These are phyloP conservation scores for Trichoderma guizhouense DNA, from an alignment of 2,329 filamentous ascomycete genomes.

Conservation along the genomic window DNA sequence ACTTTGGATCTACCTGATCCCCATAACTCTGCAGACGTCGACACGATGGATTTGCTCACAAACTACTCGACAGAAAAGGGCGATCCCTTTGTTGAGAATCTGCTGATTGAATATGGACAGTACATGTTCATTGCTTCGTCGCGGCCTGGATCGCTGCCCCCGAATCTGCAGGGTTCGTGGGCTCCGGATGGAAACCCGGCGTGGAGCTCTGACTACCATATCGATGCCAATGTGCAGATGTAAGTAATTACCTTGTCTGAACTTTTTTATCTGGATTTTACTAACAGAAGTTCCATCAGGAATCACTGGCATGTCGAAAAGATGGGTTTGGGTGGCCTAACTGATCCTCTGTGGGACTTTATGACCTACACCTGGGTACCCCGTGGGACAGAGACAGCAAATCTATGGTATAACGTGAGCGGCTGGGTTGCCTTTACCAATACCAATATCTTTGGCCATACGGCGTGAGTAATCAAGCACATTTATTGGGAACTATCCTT, in stretches of 20 bases:
- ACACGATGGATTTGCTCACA: slow-evolving; percentile 30
- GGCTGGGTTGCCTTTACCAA: slow-evolving; percentile 58
- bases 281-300: slow-evolving; percentile 24
- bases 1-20: slow-evolving; percentile 44
- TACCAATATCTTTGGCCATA: slow-evolving; percentile 58
- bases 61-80: slow-evolving; percentile 27
- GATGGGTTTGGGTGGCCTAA: slow-evolving; percentile 46
- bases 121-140: slow-evolving; percentile 56
- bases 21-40: slow-evolving; percentile 36
- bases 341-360: slow-evolving; percentile 49
- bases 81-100: slow-evolving; percentile 50
- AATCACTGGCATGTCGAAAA: slow-evolving; percentile 57
- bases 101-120: slow-evolving; percentile 52
- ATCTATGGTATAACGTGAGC: slow-evolving; percentile 50
- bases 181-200: slow-evolving; percentile 38
- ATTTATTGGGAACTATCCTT: neutral
- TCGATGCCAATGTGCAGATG: slow-evolving; percentile 59
- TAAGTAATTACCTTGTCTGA: neutral
- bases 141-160: slow-evolving; percentile 47
- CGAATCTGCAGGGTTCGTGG: slow-evolving; percentile 59
- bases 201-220: slow-evolving; percentile 55
- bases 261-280: neutral
- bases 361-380: slow-evolving; percentile 53
- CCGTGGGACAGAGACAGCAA: slow-evolving; percentile 51
- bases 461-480: slow-evolving; percentile 27